These are phyloP conservation scores for Candida khao-thaluensis DNA, from an alignment of 805 yeast genomes.

Conservation along the genomic window DNA sequence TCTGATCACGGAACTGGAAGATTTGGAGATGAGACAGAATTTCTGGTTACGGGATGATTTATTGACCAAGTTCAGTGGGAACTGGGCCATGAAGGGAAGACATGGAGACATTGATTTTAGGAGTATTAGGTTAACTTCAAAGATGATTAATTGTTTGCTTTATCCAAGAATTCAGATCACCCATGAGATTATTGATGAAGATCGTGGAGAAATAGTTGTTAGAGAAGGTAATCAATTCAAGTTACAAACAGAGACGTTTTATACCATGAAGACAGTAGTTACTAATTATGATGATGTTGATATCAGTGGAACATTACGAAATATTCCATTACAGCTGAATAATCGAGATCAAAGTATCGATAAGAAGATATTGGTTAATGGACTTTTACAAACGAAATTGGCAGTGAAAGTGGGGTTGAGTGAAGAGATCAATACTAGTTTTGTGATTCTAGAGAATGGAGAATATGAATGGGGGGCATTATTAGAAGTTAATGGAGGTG, in stretches of 20 bases:
- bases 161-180: slow-evolving; percentile 47
- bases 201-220: slow-evolving; percentile 9
- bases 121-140: slow-evolving; percentile 57
- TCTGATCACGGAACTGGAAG: slow-evolving; percentile 56
- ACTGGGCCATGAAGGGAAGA: slow-evolving; percentile 50
- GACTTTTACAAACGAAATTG: slow-evolving; percentile 61
- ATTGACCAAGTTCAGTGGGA: slow-evolving; percentile 57
- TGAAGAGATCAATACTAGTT: slow-evolving; percentile 47
- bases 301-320: slow-evolving; percentile 58
- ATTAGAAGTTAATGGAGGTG: slow-evolving; percentile 21
- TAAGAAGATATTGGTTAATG: slow-evolving; percentile 65
- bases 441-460: slow-evolving; percentile 71
- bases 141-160: slow-evolving; percentile 56
- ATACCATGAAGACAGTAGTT: slow-evolving; percentile 49
- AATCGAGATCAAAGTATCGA: slow-evolving; percentile 34
- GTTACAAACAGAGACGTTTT: slow-evolving; percentile 48
- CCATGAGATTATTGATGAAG: slow-evolving; percentile 25
- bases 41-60: slow-evolving; percentile 83
- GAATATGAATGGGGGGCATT: slow-evolving; percentile 73
- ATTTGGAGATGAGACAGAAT: slow-evolving; percentile 51
- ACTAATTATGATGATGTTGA: slow-evolving; percentile 44
- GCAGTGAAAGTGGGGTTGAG: slow-evolving; percentile 44
- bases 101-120: slow-evolving; percentile 66
- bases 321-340: slow-evolving; percentile 32
- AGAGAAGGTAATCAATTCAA: slow-evolving; percentile 29